Conservation (phyloP, 768 basidiomycete species). For the Lepiota brunneoincarnata region DNA sequence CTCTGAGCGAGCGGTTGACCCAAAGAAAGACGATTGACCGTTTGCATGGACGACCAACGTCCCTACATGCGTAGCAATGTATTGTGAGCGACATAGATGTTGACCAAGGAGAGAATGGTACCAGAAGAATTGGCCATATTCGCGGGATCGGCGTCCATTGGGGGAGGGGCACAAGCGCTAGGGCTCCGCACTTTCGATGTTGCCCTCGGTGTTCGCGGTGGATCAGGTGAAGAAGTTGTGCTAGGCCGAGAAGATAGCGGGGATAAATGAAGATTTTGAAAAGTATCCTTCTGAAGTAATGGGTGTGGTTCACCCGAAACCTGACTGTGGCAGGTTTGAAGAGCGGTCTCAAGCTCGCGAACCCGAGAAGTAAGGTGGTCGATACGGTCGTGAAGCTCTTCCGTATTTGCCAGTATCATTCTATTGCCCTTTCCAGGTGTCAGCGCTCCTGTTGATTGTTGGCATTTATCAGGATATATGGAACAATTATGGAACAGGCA, state of each 20-base stretch:
- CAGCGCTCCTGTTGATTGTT: conserved; percentile 39
- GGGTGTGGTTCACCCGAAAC: conserved; percentile 51
- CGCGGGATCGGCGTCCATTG: conserved; percentile 36
- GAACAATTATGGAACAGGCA: conserved; percentile 5
- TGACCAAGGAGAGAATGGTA: conserved; percentile 8
- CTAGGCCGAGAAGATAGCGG: conserved; percentile 18
- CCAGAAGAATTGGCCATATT: conserved; percentile 41
- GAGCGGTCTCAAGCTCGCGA: conserved; percentile 58
- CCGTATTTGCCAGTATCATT: conserved; percentile 63
- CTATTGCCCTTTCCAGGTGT: conserved; percentile 62
- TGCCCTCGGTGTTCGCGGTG: conserved; percentile 15
- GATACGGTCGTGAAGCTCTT: conserved; percentile 67
- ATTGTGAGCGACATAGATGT: background rate
- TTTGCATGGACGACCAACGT: conserved; percentile 55
- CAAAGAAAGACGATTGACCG: conserved; percentile 56
- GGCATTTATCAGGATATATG: conserved; percentile 4
- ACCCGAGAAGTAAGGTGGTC: conserved; percentile 54
- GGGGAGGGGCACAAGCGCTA: background rate
- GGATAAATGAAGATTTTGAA: conserved; percentile 19
- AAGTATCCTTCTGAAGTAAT: conserved; percentile 32
- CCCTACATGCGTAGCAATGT: conserved; percentile 30
- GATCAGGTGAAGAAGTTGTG: conserved; percentile 24
- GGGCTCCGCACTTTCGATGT: conserved; percentile 12
- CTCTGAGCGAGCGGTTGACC: conserved; percentile 67
- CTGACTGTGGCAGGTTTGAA: conserved; percentile 45